Base-by-base conservation (phyloP, 345 rosid genomes). In the Eutrema heterophyllum region DNA sequence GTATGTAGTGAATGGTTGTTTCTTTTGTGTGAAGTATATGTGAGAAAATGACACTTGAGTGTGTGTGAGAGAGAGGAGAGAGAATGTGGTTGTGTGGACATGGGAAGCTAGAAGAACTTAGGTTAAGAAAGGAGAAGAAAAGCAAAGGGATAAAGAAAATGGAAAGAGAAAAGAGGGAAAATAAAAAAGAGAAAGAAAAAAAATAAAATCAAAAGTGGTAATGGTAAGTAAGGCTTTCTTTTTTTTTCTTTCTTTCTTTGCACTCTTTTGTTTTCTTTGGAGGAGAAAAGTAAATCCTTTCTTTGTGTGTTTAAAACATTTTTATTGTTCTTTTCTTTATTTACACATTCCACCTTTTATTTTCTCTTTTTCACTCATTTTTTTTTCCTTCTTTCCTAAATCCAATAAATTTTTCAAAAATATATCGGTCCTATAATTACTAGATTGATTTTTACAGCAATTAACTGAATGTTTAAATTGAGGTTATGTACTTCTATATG, bases 81-180 rank as follows among this genome's bases (percentile, higher is more conserved):
- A 79, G 76, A 44, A 49, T 16, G 46, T 41, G 70, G 75, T 80
- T 89, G 80, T 84, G 90, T 85, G 90, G 89, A 81, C 90, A 85
- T 81, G 87, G 83, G 88, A 72, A 73, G 55, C 51, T 80, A 80
- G 84, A 80, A 87, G 76, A 75, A 70, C 65, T 79, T 79, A 80
- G 87, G 83, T 77, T 75, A 78, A 60, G 49, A 60, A 58, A 74
- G 75, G 67, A 55, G 82, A 68, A 79, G 80, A 74, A 73, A 73
- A 76, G 36, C 62, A 58, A 74, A 48, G 64, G 26, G 78, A 24
- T 72, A 35, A 52, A 68, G 41, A 66, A 64, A 70, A 45, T 41
- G 24, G 51, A 70, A 38, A 52, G 52, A 73, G 30, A 54, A 72
- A 21, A 3, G 24, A 33, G 9, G 21, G 53, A 35, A 35, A 60